Evolutionary conservation across 331 rosid genomes (phyloP).

Genomic region (Quercus phellos): DNA sequence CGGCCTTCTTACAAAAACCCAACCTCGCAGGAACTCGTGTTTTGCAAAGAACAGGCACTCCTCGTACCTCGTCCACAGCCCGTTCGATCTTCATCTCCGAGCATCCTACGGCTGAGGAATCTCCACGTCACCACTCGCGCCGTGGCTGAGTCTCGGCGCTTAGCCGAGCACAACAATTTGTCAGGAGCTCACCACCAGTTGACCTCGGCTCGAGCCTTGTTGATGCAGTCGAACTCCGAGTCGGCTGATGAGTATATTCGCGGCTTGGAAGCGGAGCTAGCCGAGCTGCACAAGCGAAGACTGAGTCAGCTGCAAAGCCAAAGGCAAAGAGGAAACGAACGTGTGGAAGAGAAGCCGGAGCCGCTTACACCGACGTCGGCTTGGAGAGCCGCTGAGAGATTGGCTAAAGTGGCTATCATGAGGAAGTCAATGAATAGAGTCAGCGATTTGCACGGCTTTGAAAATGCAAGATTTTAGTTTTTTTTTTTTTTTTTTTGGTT

Average conservation of each 20-base stretch:
- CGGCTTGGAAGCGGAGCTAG: slow-evolving; percentile 65
- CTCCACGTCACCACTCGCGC: slow-evolving; percentile 76
- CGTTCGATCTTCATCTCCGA: slow-evolving; percentile 46
- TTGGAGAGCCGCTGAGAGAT: slow-evolving; percentile 92
- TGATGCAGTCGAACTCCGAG: slow-evolving; percentile 40
- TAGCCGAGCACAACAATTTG: slow-evolving; percentile 44
- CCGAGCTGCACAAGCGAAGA: slow-evolving; percentile 51
- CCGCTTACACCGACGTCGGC: slow-evolving; percentile 91
- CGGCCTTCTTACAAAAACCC: slow-evolving; percentile 57
- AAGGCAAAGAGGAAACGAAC: slow-evolving; percentile 6
- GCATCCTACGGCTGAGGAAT: slow-evolving; percentile 51
- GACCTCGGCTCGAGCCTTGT: slow-evolving; percentile 71
- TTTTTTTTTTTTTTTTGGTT: slow-evolving; percentile 6
- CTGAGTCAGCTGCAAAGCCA: slow-evolving; percentile 33
- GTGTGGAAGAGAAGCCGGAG: slow-evolving; percentile 59
- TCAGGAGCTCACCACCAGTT: slow-evolving; percentile 60
- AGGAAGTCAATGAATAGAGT: slow-evolving; percentile 97
- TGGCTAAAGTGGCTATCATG: slow-evolving; percentile 92
- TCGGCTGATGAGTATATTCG: slow-evolving; percentile 50
- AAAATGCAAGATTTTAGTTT: slow-evolving; percentile 91
- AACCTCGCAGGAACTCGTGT: slow-evolving; percentile 37
- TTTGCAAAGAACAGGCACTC: slow-evolving; percentile 51
- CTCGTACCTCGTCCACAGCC: slow-evolving; percentile 59
- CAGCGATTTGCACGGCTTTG: slow-evolving; percentile 96
- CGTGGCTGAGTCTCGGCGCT: slow-evolving; percentile 68